Evolutionary conservation across 2,329 filamentous ascomycete genomes (phyloP), one percentile per base, ranked within the genome.

Genomic region (Cordyceps cicadae): DNA sequence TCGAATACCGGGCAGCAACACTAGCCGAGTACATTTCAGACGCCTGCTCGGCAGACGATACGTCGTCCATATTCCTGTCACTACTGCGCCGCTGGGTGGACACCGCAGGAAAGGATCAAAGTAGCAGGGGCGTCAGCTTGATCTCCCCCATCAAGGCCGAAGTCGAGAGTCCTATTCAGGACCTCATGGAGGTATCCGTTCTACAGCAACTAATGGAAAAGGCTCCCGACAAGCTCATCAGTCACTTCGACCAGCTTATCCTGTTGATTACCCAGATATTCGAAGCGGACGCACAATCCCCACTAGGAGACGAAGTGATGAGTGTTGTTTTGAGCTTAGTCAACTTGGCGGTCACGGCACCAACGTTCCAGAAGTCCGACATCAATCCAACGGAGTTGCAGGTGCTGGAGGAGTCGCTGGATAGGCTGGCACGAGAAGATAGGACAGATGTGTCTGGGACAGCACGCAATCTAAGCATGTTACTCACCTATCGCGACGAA

Each of bases 161-260:
- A 17, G 21, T 37, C 5, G 48, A 37, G 1, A 59, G n/a, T 51
- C 74, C 81, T 0, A 62, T 84, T 3, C 68, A 68, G 5, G 76
- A 78, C 4, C 72, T 91, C 1, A 71, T 81, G 6, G 79, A 88
- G 63, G 77, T 85, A 5, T 84, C 84, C 54, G 72, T 89, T 0
- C 76, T 90, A 8, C 85, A 89, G 66, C 81, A 79, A 39, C 79
- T 91, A 72, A 83, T 90, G 71, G 81, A 83, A 26, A 79, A 76
- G 51, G 80, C 87, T 51, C 81, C 85, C 1, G 81, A 87, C 24
- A 85, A 83, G 63, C 77, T 91, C 14, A 81, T 87, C 34, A 80
- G 79, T 37, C 81, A 85, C 61, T 86, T 87, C 2, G 80, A 80
- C 49, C 84, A 88, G 65, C 78, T 89, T 7, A 73, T 91, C 2